Evolutionary conservation across 2,329 filamentous ascomycete genomes (phyloP), one percentile per base, ranked within the genome.

Genomic region (Ascochyta pisi): DNA sequence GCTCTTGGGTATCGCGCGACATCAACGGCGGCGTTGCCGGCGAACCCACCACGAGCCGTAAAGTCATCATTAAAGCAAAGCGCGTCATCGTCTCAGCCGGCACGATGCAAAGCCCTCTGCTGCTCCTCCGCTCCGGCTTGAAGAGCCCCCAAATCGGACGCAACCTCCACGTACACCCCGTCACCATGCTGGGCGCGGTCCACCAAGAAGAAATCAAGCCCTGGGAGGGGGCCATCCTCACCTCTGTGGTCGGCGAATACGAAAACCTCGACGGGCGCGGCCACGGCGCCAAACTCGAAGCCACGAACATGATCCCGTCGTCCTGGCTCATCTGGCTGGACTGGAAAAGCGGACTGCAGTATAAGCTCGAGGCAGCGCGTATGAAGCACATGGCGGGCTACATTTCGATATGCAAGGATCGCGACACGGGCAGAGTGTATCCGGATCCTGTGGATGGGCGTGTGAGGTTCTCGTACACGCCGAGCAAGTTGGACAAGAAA

Each of bases 91-190:
- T 96, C n/a, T 86, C 91, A 0, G 85, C 84, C 23, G 93, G 94
- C 4, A 85, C 89, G 1, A 77, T 97, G 50, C 87, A 90, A 68
- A 92, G 86, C 40, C 93, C 94, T 0, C 73, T 94, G 1, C 73
- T 97, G 2, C 80, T 98, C 39, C 79, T 87, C 62, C 88, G 89
- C 45, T 96, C 92, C 57, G 92, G 92, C 1, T 75, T 97, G 45
- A 88, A 84, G 79, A 96, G 96, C 71, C 82, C 82, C 4, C 88
- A 96, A 53, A 89, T 97, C 60, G 94, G 94, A 24, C 84, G 83
- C 7, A 91, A 97, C 66, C 84, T 97, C 3, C 82, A 95, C 66
- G 75, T 96, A 0, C 94, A 98, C 69, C 94, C 94, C 1, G 88
- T 87, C 68, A 69, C 70, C 4, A 60, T 83, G 47, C 61, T 82